Base-by-base conservation (phyloP, 257 asterid species). In the Paraleonurus japonicus region DNA sequence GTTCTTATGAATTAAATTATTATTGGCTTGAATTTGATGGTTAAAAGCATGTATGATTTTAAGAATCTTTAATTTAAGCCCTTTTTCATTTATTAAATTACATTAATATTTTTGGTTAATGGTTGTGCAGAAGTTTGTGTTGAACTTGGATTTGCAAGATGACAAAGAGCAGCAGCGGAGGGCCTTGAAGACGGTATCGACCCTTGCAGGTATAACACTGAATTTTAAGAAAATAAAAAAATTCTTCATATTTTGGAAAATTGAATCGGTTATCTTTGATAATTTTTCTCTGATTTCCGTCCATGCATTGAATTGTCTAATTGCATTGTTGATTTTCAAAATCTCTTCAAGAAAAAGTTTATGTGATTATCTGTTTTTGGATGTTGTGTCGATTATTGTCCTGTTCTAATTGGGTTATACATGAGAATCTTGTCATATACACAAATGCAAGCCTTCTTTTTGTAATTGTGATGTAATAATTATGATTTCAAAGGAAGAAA, bases 111-210 rank as follows among this genome's bases (percentile, higher is more conserved):
- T n/a, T 61, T 4, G 50, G 27, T 26, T 37, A 15, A 26, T 48
- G 1, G 58, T 69, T 79, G 27, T 62, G 77, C 90, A 92, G 97
- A 92, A 92, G 75, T 84, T 81, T 70, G 88, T 88, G 62, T 66
- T 92, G 87, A 83, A 80, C 27, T 71, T 92, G 93, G 98, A 87
- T 28, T 67, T 92, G 75, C 82, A 78, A 67, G 86, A 85, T 69
- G 88, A 61, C 59, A 85, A 58, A 64, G 98, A 90, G 26, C 85
- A 86, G 66, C 88, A 92, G 65, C 67, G 98, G 51, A 92, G 82
- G 89, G 97, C 96, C 67, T 53, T 92, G 77, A 90, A 92, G 83
- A 84, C 85, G 5, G 90, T 92, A 20, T 81, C 96, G 22, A 80
- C 97, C 67, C 89, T 90, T 59, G 64, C 91, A 33, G 97, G 97